These are phyloP conservation scores for Angomonas deanei DNA, from an alignment of 208 protist genomes.

Conservation along the genomic window DNA sequence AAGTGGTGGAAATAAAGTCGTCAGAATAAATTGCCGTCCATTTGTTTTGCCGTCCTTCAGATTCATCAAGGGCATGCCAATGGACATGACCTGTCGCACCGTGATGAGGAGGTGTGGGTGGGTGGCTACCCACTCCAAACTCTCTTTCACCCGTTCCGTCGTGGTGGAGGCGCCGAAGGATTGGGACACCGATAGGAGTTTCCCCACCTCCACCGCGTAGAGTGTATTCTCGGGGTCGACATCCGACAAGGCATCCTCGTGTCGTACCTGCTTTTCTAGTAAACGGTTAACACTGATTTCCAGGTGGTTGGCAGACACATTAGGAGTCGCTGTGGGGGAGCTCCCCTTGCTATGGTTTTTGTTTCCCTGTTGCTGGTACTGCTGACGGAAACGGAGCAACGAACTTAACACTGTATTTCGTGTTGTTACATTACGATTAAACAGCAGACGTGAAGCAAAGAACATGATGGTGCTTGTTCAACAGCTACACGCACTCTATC, in stretches of 20 bases:
- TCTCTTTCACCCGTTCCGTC: slow-evolving; percentile 46
- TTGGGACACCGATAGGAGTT: slow-evolving; percentile 56
- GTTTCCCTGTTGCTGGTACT: slow-evolving; percentile 31
- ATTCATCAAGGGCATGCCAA: slow-evolving; percentile 58
- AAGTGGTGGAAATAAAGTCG: slow-evolving; percentile 42
- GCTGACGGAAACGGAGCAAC: slow-evolving; percentile 31
- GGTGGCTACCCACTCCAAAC: slow-evolving; percentile 40
- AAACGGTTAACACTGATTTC: slow-evolving; percentile 23
- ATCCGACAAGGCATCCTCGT: slow-evolving; percentile 50
- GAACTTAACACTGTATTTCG: slow-evolving; percentile 18
- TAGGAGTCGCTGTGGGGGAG: too few species aligned
- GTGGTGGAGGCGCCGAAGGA: slow-evolving; percentile 60
- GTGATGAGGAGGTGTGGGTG: slow-evolving; percentile 33
- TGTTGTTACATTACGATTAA: background rate
- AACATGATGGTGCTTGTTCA: background rate
- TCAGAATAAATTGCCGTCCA: slow-evolving; percentile 43
- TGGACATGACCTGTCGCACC: slow-evolving; percentile 73
- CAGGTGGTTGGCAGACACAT: slow-evolving; percentile 11
- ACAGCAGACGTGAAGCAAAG: background rate
- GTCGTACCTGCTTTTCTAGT: slow-evolving; percentile 43
- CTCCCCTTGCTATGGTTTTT: background rate
- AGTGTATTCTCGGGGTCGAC: slow-evolving; percentile 21
- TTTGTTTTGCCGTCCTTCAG: slow-evolving; percentile 47
- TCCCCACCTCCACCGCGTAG: slow-evolving; percentile 72
- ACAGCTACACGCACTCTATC: too few species aligned